phyloP scores from a whole-genome alignment of 2,329 filamentous ascomycete species.

The Penicillium nordicum region DNA sequence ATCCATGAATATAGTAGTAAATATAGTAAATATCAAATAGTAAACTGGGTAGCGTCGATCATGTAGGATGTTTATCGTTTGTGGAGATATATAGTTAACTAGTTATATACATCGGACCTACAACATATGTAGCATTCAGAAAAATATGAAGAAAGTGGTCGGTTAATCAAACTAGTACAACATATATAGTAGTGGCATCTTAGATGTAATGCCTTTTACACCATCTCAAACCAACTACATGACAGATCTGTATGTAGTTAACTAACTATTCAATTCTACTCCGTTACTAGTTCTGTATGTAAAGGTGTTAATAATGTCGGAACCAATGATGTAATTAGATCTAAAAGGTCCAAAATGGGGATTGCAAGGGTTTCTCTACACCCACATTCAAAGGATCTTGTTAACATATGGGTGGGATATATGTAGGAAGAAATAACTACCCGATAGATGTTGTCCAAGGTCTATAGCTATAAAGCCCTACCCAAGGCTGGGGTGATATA shows the following conservation, averaged over 20 bases:
- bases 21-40: neutral
- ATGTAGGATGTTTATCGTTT: neutral
- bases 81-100: no score
- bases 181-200: neutral
- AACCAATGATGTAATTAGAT: neutral
- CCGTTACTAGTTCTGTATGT: no score
- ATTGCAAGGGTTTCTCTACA: neutral
- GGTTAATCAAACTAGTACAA: no score
- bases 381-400: neutral
- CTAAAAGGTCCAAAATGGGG: neutral
- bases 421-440: no score
- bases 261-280: neutral
- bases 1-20: neutral
- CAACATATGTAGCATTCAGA: no score
- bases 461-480: neutral
- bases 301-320: neutral
- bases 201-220: neutral
- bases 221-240: neutral
- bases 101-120: no score
- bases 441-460: no score
- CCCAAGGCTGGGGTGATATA: neutral
- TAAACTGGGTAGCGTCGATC: neutral
- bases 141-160: no score
- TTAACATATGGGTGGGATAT: no score
- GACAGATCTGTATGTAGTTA: neutral